These are phyloP conservation scores for Blastobotrys attinorum DNA, from an alignment of 805 yeast genomes.

Conservation along the genomic window DNA sequence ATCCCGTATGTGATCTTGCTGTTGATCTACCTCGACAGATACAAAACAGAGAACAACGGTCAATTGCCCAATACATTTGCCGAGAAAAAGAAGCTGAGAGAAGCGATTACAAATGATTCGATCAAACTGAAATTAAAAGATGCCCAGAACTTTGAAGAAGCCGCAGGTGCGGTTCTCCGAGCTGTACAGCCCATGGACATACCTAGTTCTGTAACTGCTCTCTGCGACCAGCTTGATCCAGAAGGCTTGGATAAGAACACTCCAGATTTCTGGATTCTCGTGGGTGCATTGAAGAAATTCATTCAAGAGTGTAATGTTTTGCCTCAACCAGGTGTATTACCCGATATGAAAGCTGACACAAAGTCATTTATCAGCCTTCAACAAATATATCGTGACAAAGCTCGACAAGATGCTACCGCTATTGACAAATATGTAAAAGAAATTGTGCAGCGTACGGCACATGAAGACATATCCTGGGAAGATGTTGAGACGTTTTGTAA, in stretches of 20 bases:
- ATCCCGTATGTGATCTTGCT: constrained; percentile 64
- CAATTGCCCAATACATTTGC: constrained; percentile 30
- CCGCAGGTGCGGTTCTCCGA: constrained; percentile 38
- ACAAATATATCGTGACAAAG: constrained; percentile 48
- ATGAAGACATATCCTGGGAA: constrained; percentile 29
- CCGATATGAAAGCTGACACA: constrained; percentile 86
- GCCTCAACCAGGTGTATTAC: constrained; percentile 70
- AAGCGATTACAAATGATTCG: constrained; percentile 35
- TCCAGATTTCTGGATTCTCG: constrained; percentile 53
- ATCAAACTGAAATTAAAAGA: constrained; percentile 33
- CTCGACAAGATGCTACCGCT: constrained; percentile 36
- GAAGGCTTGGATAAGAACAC: neutral
- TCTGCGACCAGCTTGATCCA: constrained; percentile 8
- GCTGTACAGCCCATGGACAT: constrained; percentile 30
- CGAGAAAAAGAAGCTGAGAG: constrained; percentile 34
- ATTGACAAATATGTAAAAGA: constrained; percentile 26
- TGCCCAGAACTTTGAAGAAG: constrained; percentile 46
- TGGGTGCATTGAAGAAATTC: constrained; percentile 47
- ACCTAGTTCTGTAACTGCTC: constrained; percentile 12
- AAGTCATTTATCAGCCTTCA: constrained; percentile 51
- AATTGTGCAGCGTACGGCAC: constrained; percentile 25
- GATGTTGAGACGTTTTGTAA: constrained; percentile 48
- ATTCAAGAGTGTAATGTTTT: constrained; percentile 31
- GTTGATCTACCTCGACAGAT: constrained; percentile 42
- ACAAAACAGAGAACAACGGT: constrained; percentile 28